phyloP scores from a whole-genome alignment of 306 rosid species.

The Prosopis cineraria region DNA sequence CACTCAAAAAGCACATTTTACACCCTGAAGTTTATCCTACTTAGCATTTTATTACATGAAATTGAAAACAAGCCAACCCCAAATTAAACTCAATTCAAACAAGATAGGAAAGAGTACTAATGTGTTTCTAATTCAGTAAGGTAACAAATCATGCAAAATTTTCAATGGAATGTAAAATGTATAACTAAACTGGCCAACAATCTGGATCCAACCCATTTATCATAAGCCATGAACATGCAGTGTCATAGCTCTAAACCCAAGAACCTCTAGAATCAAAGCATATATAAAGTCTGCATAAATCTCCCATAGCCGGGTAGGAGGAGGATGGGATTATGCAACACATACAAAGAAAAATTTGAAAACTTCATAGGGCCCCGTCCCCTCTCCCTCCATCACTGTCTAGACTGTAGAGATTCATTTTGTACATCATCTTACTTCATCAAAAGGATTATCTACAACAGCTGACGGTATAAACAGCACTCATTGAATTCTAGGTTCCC shows the following conservation, averaged over 20 bases:
- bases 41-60: no score
- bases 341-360: no score
- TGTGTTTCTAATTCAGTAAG: not conserved
- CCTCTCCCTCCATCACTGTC: no score
- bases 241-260: not conserved
- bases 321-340: no score
- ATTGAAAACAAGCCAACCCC: no score
- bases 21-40: no score
- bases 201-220: not conserved
- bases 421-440: not conserved
- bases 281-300: no score
- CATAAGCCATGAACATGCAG: not conserved
- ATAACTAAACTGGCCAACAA: not conserved
- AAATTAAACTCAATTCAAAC: no score
- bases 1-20: no score
- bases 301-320: no score
- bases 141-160: not conserved
- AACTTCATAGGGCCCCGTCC: no score
- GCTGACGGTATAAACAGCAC: not conserved
- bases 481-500: not conserved
- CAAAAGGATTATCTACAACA: constrained; percentile 10
- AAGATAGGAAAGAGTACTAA: no score
- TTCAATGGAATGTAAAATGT: not conserved
- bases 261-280: not conserved
- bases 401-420: not conserved